Conservation (phyloP, 2,329 filamentous ascomycete genomes). For the Monilinia aucupariae region DNA sequence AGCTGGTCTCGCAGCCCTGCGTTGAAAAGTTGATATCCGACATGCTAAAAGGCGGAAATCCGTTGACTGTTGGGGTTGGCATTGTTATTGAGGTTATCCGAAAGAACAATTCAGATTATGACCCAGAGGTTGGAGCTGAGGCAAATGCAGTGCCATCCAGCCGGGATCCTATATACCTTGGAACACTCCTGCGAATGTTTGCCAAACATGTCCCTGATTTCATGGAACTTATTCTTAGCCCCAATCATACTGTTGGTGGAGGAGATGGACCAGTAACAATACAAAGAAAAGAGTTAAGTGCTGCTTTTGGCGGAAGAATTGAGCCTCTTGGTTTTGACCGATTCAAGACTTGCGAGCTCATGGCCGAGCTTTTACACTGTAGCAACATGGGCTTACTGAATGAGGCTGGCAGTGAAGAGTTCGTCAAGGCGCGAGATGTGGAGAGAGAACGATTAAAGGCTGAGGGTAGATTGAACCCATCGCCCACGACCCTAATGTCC, state of each 20-base stretch:
- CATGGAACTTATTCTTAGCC: slow-evolving; percentile 81
- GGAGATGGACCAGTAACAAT: slow-evolving; percentile 54
- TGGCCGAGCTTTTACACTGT: slow-evolving; percentile 95
- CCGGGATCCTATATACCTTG: slow-evolving; percentile 91
- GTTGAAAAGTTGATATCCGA: slow-evolving; percentile 79
- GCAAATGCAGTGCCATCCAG: slow-evolving; percentile 74
- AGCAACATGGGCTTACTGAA: slow-evolving; percentile 98
- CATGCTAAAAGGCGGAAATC: slow-evolving; percentile 91
- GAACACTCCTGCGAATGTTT: slow-evolving; percentile 81
- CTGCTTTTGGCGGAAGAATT: slow-evolving; percentile 85
- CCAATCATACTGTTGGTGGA: slow-evolving; percentile 52
- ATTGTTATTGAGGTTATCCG: slow-evolving; percentile 98
- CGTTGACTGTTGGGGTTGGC: slow-evolving; percentile 90
- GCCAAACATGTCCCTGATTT: slow-evolving; percentile 89
- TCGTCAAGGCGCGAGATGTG: slow-evolving; percentile 71
- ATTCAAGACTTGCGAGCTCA: slow-evolving; percentile 98
- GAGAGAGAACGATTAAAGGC: slow-evolving; percentile 75
- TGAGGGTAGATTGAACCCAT: slow-evolving; percentile 62
- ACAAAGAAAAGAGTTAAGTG: slow-evolving; percentile 68
- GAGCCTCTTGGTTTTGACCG: slow-evolving; percentile 94
- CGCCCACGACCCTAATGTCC: slow-evolving; percentile 40
- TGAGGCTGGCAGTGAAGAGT: slow-evolving; percentile 80
- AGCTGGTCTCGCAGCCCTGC: slow-evolving; percentile 82
- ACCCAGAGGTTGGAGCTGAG: slow-evolving; percentile 81
- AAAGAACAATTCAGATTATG: slow-evolving; percentile 99